A percentile compares a stretch with the other conserved stretches of the same genome.
Conservation (phyloP, 129 eudicot genomes). For the Dittrichia graveolens region DNA sequence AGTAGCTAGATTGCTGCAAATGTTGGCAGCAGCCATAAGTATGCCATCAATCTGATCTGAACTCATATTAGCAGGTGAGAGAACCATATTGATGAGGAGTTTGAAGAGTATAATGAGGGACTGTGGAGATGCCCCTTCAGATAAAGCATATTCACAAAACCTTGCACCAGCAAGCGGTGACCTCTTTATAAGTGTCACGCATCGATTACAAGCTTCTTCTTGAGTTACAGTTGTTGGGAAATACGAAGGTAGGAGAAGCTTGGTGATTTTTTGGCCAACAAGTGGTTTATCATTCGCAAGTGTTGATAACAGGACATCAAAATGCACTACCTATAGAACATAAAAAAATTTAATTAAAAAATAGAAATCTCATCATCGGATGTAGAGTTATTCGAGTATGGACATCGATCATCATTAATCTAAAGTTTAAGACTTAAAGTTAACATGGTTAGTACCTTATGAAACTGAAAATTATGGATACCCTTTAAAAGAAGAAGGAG, state of each 20-base stretch:
- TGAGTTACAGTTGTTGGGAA: slow-evolving; percentile 66
- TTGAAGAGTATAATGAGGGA: slow-evolving; percentile 59
- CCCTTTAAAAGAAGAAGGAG: slow-evolving; percentile 75
- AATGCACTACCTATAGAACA: slow-evolving; percentile 60
- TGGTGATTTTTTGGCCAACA: slow-evolving; percentile 79
- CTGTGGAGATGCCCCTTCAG: slow-evolving; percentile 75
- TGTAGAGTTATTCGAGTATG: not conserved
- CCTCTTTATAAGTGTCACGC: slow-evolving; percentile 78
- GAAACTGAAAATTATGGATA: slow-evolving; percentile 76
- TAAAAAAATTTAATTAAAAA: not conserved
- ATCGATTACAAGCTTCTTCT: slow-evolving; percentile 87
- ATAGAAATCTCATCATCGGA: not conserved
- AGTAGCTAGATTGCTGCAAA: slow-evolving; percentile 54
- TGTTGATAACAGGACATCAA: slow-evolving; percentile 59
- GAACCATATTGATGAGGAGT: slow-evolving; percentile 43
- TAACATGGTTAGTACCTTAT: slow-evolving; percentile 53
- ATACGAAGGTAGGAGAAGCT: slow-evolving; percentile 88
- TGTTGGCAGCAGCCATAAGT: slow-evolving; percentile 62
- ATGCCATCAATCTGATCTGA: slow-evolving; percentile 65
- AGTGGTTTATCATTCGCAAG: slow-evolving; percentile 84
- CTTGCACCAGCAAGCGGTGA: slow-evolving; percentile 93
- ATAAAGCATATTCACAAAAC: slow-evolving; percentile 75
- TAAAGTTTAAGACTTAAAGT: not conserved
- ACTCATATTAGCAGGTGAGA: slow-evolving; percentile 47
- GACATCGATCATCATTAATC: not conserved